Conservation (phyloP, 1,139 yeast genomes). For the Taphrina betulina region DNA sequence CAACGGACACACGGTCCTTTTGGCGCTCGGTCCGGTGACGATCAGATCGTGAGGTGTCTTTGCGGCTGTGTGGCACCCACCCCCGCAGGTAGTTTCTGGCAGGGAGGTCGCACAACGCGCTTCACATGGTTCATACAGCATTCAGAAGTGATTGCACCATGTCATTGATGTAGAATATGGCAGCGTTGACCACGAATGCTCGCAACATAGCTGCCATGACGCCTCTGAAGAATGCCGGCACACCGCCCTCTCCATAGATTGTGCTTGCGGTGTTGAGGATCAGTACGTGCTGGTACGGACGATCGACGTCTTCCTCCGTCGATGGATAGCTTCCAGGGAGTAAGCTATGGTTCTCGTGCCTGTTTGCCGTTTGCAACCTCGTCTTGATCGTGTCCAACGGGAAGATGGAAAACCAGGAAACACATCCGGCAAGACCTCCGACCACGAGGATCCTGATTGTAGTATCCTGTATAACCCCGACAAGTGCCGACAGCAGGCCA, state of each 20-base stretch:
- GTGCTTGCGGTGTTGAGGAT: conserved; percentile 18
- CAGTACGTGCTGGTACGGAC: neutral
- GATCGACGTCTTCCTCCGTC: conserved; percentile 33
- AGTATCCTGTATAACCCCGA: neutral
- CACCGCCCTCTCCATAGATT: conserved; percentile 35
- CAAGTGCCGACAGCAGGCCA: neutral
- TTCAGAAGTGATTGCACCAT: no score
- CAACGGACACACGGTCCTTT: no score
- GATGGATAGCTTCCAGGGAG: neutral
- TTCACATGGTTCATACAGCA: no score
- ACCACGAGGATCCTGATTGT: conserved; percentile 34
- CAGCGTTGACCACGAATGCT: conserved; percentile 40
- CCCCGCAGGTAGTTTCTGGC: no score
- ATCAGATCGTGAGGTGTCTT: no score
- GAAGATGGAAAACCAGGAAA: conserved; percentile 40
- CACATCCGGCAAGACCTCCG: conserved; percentile 40
- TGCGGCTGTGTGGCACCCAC: no score
- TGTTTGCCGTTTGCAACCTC: conserved; percentile 36
- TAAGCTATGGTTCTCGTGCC: neutral
- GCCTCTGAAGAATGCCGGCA: conserved; percentile 37
- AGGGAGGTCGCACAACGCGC: no score
- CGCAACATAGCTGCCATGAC: conserved; percentile 38
- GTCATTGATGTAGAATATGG: conserved; percentile 38
- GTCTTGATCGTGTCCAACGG: conserved; percentile 40
- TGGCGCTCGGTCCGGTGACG: no score